Evolutionary conservation across 305 asterid genomes (phyloP).

Genomic region (Solanum hybrid): DNA sequence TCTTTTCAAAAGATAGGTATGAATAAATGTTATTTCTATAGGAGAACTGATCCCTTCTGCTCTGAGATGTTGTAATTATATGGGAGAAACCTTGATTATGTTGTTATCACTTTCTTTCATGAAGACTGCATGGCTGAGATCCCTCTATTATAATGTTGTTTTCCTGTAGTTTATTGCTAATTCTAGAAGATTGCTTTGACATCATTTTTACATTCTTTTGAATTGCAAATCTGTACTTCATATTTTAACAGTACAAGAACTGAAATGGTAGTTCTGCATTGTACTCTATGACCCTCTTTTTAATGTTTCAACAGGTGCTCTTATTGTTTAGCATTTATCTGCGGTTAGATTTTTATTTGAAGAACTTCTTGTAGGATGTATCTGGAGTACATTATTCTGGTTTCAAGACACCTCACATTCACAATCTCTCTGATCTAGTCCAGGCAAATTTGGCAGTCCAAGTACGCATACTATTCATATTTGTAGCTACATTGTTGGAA

Average conservation of each 20-base stretch:
- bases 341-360: background rate
- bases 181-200: background rate
- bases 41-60: background rate
- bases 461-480: conserved; percentile 27
- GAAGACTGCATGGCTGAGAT: background rate
- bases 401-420: conserved; percentile 67
- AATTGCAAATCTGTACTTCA: background rate
- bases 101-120: background rate
- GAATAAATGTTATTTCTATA: background rate
- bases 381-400: conserved; percentile 81
- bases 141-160: background rate
- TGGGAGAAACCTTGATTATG: background rate
- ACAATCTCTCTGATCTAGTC: conserved; percentile 89
- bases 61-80: background rate
- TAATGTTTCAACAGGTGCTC: background rate
- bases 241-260: background rate
- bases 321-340: background rate
- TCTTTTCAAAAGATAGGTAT: background rate
- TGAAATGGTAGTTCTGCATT: background rate
- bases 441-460: conserved; percentile 66
- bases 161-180: background rate
- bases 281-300: background rate
- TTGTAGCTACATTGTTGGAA: conserved; percentile 5
- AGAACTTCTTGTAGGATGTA: conserved; percentile 53
- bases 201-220: background rate